Base-by-base conservation (phyloP, 2,329 filamentous ascomycete genomes). In the Diplocarpon mali region DNA sequence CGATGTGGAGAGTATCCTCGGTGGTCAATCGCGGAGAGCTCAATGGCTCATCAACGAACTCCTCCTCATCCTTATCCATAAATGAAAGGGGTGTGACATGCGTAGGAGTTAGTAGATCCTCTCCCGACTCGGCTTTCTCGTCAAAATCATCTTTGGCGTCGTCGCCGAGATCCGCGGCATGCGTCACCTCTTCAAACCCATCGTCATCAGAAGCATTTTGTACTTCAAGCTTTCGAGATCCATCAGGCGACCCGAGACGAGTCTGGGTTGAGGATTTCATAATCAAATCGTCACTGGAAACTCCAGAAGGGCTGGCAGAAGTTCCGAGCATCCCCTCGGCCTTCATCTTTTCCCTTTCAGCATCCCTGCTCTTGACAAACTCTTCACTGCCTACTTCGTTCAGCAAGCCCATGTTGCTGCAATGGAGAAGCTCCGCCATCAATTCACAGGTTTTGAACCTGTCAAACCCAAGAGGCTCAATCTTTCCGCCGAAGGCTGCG, bases 391-490 rank as follows among this genome's bases (percentile, higher is more conserved):
- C 92, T 9, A 78, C 71, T 62, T 96, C 89, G 60, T 98, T 98
- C 53, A 98, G 69, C 30, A 98, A 70, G 5, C 85, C 89, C 92
- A 98, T 98, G 62, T 98, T 98, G 63, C 90, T 96, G 66, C 92
- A 98, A 64, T 98, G 92, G 32, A 98, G 68, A 36, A 98, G 71
- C 65, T 98, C 92, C 1, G 92, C 92, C 92, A 98, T 96, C 48
- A 98, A 72, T 65, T 98, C 92, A 64, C 92, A 98, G 0, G 92
- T 96, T 70, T 98, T 98, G 71, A 98, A 98, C 15, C 92, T 76
- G 65, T 98, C 92, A 60, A 98, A 98, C 2, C 92, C 92, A 9
- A 98, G 73, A 3, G 92, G 90, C 64, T 96, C 88, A 42, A 98
- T 89, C 63, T 83, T 85, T 37, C 81, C 78, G 42, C 89, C 89